These are phyloP conservation scores for Mycena citricolor DNA, from an alignment of 1,284 basidiomycete species.

Conservation along the genomic window DNA sequence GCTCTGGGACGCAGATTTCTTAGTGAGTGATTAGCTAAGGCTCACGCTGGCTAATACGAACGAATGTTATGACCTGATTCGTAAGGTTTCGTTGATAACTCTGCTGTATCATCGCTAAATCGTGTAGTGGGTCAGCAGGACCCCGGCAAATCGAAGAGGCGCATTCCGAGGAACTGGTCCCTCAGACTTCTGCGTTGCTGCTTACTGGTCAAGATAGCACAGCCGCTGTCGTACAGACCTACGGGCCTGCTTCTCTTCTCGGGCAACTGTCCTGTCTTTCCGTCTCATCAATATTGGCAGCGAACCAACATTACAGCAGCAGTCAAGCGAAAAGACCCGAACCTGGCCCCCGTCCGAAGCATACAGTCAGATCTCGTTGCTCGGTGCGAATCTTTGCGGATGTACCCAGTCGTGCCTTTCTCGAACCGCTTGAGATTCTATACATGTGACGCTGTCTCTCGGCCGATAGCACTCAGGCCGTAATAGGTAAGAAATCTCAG, in stretches of 20 bases:
- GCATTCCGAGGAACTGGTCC: not conserved
- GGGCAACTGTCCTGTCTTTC: not conserved
- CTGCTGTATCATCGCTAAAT: not conserved
- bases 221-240: not conserved
- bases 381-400: constrained; percentile 38
- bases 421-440: constrained; percentile 31
- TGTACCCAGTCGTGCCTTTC: constrained; percentile 35
- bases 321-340: not conserved
- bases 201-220: not conserved
- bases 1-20: no score
- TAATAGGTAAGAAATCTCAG: constrained; percentile 34
- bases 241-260: not conserved
- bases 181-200: not conserved
- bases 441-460: constrained; percentile 39
- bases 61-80: no score
- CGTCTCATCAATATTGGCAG: not conserved
- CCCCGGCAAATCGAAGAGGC: not conserved
- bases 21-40: no score
- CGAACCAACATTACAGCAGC: not conserved
- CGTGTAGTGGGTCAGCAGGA: not conserved
- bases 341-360: no score
- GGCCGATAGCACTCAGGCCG: constrained; percentile 33
- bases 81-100: not conserved
- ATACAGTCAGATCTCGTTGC: constrained; percentile 11
- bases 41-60: no score